Evolutionary conservation across 306 rosid species (phyloP).

Genomic region (Ammopiptanthus mongolicus): DNA sequence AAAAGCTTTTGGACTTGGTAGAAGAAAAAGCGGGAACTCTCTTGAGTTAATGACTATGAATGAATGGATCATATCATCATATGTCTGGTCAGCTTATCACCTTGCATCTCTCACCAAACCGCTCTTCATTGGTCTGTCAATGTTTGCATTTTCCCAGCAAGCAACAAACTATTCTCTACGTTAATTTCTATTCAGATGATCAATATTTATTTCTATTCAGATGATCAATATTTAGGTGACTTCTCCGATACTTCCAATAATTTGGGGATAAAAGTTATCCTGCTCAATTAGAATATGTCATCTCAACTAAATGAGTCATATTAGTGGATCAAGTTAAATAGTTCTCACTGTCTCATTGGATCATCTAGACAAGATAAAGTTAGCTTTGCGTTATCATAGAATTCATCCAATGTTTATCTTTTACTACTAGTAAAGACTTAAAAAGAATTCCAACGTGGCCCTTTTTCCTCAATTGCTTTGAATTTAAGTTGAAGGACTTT

Average conservation of each 20-base stretch:
- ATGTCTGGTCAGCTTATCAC: not conserved
- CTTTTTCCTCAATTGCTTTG: slow-evolving; percentile 32
- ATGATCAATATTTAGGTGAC: too few species aligned
- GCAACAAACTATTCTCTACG: slow-evolving; percentile 1
- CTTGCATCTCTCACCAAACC: slow-evolving; percentile 29
- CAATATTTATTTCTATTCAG: too few species aligned
- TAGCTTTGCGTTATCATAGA: too few species aligned
- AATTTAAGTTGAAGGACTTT: slow-evolving; percentile 32
- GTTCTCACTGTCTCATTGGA: too few species aligned
- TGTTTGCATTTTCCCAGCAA: slow-evolving; percentile 1
- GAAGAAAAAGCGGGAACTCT: not conserved
- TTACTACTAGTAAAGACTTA: not conserved
- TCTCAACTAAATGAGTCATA: too few species aligned
- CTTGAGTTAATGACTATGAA: not conserved
- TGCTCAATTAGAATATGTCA: too few species aligned
- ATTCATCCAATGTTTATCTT: not conserved
- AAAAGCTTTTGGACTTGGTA: not conserved
- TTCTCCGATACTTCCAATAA: too few species aligned
- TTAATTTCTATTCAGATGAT: slow-evolving; percentile 1
- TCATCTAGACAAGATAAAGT: too few species aligned
- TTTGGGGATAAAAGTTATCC: too few species aligned
- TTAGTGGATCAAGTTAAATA: too few species aligned
- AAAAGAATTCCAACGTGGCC: not conserved
- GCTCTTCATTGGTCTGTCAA: not conserved
- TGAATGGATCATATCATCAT: slow-evolving; percentile 5